Evolutionary conservation across 2,329 filamentous ascomycete genomes (phyloP), one percentile per base, ranked within the genome.

Genomic region (Lachnellula occidentalis): DNA sequence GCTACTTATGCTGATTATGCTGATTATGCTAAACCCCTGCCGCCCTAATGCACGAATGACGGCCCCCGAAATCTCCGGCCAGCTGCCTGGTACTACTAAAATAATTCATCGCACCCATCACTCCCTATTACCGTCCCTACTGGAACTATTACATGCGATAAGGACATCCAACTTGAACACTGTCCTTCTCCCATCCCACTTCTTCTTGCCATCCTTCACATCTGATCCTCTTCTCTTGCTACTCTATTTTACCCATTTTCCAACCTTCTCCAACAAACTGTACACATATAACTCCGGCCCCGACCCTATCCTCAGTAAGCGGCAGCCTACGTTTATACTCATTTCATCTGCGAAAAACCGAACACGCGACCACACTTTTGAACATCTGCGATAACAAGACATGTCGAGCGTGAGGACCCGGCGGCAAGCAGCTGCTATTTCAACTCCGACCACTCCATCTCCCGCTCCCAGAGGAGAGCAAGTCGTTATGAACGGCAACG

Each of bases 401-500:
- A 68, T 69, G 66, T 68, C 67, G 17, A 61, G 65, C 55, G 63
- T 68, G 34, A 63, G 63, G 55, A 67, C 66, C 4, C 55, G 67
- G 41, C 63, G 66, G 42, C 66, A 69, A 59, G 65, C 66, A 7
- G 62, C 67, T 50, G 60, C 64, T 15, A 55, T 61, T 19, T 62
- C 67, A 42, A 59, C 58, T 36, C 65, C 66, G 19, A 55, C 61
- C 5, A 67, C 64, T 24, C 64, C 66, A 22, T 46, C 64, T 12
- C 62, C 64, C 47, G 61, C 57, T 34, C 55, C 61, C 7, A 53
- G 56, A 55, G 55, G 54, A 49, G 57, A 58, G 19, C 56, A 63
- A 53, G 59, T 45, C 12, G 47, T 65, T 48, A 69, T 73, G 66
- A 78, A 78, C 58, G 77, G 74, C 57, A 79, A 79, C 60, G 73